Conservation (phyloP, 768 basidiomycete genomes). For the Cantharellus anzutake region DNA sequence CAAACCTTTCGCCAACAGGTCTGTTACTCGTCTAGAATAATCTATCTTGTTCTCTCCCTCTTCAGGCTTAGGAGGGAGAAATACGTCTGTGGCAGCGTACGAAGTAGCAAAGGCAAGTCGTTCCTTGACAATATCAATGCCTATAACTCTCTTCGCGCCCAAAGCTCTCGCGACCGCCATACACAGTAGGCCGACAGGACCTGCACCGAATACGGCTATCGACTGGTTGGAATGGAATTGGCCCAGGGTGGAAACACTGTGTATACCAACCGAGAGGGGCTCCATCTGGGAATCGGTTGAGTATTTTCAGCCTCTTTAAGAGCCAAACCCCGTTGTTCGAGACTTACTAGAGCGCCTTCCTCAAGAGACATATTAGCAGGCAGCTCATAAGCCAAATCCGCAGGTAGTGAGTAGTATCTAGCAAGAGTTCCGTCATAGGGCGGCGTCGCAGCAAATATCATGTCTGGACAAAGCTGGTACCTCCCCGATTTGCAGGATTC, state of each 20-base stretch:
- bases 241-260: conserved; percentile 66
- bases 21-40: conserved; percentile 57
- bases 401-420: conserved; percentile 72
- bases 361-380: conserved; percentile 74
- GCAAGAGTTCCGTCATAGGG: conserved; percentile 81
- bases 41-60: conserved; percentile 46
- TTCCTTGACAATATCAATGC: conserved; percentile 54
- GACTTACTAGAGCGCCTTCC: conserved; percentile 81
- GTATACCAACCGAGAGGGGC: conserved; percentile 81
- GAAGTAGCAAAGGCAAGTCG: conserved; percentile 73
- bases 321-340: not conserved
- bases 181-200: conserved; percentile 68
- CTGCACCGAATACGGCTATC: conserved; percentile 71
- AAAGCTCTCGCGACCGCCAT: conserved; percentile 94
- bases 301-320: not conserved
- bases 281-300: conserved; percentile 45
- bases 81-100: conserved; percentile 68
- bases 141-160: conserved; percentile 69
- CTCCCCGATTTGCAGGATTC: conserved; percentile 67
- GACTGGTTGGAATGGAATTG: conserved; percentile 52
- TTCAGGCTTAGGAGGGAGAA: conserved; percentile 34
- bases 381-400: conserved; percentile 66
- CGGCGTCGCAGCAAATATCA: conserved; percentile 83
- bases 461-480: conserved; percentile 75
- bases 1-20: conserved; percentile 41